A percentile compares a stretch with the other conserved stretches of the same genome.
These are phyloP conservation scores for Aspergillus transmontanensis DNA, from an alignment of 2,329 filamentous ascomycete species.

Conservation along the genomic window DNA sequence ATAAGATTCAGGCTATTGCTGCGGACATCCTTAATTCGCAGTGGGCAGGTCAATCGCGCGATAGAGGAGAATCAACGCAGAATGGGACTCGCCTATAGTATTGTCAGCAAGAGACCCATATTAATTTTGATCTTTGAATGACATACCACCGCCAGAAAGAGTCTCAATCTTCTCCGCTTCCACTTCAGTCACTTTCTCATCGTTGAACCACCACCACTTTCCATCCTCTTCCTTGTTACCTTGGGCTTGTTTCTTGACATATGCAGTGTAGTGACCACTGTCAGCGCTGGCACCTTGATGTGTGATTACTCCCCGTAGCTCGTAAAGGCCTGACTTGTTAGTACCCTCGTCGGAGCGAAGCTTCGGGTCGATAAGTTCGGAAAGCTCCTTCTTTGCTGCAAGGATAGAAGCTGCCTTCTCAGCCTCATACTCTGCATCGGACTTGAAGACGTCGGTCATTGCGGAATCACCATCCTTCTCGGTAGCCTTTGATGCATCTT, in stretches of 20 bases:
- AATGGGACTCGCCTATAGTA: constrained; percentile 51
- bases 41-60: constrained; percentile 52
- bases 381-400: constrained; percentile 83
- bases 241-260: constrained; percentile 88
- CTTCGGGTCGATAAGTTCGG: constrained; percentile 73
- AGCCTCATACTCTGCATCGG: constrained; percentile 87
- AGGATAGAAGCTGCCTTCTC: constrained; percentile 77
- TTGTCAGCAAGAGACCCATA: constrained; percentile 18
- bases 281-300: constrained; percentile 97
- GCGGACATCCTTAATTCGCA: constrained; percentile 31
- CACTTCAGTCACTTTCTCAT: constrained; percentile 94
- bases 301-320: constrained; percentile 89
- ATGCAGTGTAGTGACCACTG: constrained; percentile 96
- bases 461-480: constrained; percentile 69
- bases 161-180: constrained; percentile 87
- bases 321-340: constrained; percentile 93
- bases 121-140: background rate
- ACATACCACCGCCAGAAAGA: constrained; percentile 79
- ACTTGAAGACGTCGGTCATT: constrained; percentile 81
- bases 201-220: constrained; percentile 99
- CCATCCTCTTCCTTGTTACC: constrained; percentile 79
- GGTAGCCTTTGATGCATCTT: constrained; percentile 50
- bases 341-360: constrained; percentile 76
- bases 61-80: constrained; percentile 54
- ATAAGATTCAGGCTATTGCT: background rate